A percentile compares a stretch with the other conserved stretches of the same genome.
phyloP scores from a whole-genome alignment of 2,329 filamentous ascomycete species.

The Pseudogymnoascus sp. region DNA sequence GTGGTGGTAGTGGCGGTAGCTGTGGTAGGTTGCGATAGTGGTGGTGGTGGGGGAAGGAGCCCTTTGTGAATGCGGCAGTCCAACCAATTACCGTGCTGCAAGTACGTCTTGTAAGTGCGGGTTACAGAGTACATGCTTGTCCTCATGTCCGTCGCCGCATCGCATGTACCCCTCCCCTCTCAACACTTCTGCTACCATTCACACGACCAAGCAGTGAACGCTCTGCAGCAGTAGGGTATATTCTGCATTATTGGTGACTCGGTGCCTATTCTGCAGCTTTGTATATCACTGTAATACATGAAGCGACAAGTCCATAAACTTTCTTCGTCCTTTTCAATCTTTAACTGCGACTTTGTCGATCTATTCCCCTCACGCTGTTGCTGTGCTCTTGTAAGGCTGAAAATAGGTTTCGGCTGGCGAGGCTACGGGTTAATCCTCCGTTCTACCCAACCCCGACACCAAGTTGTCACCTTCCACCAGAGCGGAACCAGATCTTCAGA shows the following conservation, averaged over 20 bases:
- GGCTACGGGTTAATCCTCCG: neutral
- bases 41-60: neutral
- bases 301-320: neutral
- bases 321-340: neutral
- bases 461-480: neutral
- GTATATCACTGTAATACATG: neutral
- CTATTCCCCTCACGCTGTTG: neutral
- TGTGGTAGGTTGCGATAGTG: neutral
- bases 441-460: neutral
- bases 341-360: neutral
- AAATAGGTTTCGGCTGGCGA: conserved; percentile 2
- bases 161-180: neutral
- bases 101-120: neutral
- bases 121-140: neutral
- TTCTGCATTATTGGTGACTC: neutral
- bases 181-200: neutral
- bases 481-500: neutral
- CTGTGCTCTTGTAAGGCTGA: conserved; percentile 5
- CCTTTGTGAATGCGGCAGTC: conserved; percentile 2
- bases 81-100: neutral
- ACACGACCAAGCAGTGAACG: neutral
- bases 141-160: neutral
- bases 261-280: neutral
- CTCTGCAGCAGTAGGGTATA: neutral
- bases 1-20: neutral